Evolutionary conservation across 2,329 filamentous ascomycete genomes (phyloP).

Genomic region (Blastomyces gilchristii): DNA sequence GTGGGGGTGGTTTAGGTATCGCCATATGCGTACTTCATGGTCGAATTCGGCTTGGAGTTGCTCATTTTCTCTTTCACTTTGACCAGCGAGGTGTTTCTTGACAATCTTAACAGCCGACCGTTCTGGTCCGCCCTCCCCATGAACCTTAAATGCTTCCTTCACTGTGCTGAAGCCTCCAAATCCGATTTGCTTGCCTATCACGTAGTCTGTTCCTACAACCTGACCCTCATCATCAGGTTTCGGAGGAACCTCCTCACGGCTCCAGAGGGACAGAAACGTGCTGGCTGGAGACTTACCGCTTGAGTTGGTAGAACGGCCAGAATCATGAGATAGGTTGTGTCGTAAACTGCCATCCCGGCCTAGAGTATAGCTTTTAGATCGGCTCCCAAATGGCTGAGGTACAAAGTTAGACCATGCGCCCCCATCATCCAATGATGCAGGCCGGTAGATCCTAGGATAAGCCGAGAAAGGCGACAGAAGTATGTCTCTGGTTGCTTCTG

Average conservation of each 20-base stretch:
- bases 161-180: constrained; percentile 57
- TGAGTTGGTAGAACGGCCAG: constrained; percentile 40
- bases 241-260: constrained; percentile 30
- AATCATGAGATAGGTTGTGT: constrained; percentile 27
- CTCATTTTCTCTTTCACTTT: constrained; percentile 52
- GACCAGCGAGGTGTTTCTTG: constrained; percentile 46
- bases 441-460: constrained; percentile 29
- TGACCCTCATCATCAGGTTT: constrained; percentile 59
- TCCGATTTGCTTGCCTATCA: constrained; percentile 56
- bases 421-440: constrained; percentile 32
- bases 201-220: constrained; percentile 55
- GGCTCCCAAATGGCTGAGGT: constrained; percentile 22
- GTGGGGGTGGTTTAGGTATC: constrained; percentile 52
- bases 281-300: constrained; percentile 49
- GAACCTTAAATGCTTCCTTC: constrained; percentile 56
- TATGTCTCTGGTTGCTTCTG: constrained; percentile 27
- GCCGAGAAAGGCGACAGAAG: constrained; percentile 31
- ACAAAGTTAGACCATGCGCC: constrained; percentile 31
- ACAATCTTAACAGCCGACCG: constrained; percentile 56
- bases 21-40: constrained; percentile 59
- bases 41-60: constrained; percentile 57
- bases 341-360: constrained; percentile 29
- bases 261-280: constrained; percentile 48
- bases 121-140: constrained; percentile 45
- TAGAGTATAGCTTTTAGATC: constrained; percentile 26